These are phyloP conservation scores for Aspergillus sp. DNA, from an alignment of 2,329 filamentous ascomycete genomes.

Conservation along the genomic window DNA sequence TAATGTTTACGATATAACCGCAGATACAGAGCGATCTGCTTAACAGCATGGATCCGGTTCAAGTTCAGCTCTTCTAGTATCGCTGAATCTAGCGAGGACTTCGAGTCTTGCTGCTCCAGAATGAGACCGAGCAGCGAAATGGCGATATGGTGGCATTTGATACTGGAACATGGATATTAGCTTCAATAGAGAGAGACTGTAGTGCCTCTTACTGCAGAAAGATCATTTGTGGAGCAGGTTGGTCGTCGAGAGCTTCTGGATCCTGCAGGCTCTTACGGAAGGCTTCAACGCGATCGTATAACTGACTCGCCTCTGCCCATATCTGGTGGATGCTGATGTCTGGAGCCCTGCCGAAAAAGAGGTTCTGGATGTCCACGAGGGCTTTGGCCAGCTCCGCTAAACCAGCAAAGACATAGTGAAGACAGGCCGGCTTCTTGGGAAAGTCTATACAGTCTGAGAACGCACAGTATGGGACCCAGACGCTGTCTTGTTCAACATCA, in stretches of 20 bases:
- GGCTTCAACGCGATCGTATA: slow-evolving; percentile 21
- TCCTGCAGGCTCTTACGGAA: slow-evolving; percentile 20
- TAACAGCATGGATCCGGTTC: slow-evolving; percentile 21
- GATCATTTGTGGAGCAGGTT: slow-evolving; percentile 26
- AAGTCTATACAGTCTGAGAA: slow-evolving; percentile 28
- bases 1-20: slow-evolving; percentile 27
- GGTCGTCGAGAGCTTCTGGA: slow-evolving; percentile 12
- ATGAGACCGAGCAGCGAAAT: slow-evolving; percentile 27
- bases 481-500: slow-evolving; percentile 15
- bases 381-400: slow-evolving; percentile 24
- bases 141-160: slow-evolving; percentile 27
- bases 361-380: slow-evolving; percentile 22
- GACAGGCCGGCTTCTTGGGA: slow-evolving; percentile 23
- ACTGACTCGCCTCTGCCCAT: slow-evolving; percentile 16
- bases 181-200: not conserved
- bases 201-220: slow-evolving; percentile 28
- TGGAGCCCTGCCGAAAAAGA: slow-evolving; percentile 24
- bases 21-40: slow-evolving; percentile 28
- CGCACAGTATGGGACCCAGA: slow-evolving; percentile 37
- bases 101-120: slow-evolving; percentile 15
- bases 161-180: slow-evolving; percentile 22
- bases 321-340: slow-evolving; percentile 15
- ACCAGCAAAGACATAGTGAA: slow-evolving; percentile 25
- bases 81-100: slow-evolving; percentile 6
- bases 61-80: slow-evolving; percentile 14